These are phyloP conservation scores for Tulasnella sp. DNA, from an alignment of 768 basidiomycete species.

Conservation along the genomic window DNA sequence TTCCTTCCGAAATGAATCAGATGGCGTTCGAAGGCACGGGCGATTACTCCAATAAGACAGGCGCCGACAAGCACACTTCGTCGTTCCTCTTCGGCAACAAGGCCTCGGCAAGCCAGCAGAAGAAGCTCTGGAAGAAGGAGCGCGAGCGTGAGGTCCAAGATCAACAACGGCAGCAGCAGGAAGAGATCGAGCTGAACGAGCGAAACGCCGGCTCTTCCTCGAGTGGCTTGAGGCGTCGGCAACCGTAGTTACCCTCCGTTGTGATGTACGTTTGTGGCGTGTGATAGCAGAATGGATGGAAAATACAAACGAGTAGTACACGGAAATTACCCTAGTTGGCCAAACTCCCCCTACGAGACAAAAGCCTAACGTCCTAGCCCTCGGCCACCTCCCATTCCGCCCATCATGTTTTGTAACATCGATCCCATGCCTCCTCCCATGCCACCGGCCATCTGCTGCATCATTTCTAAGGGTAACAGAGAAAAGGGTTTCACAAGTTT, in stretches of 20 bases:
- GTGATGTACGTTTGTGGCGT: background rate
- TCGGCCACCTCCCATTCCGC: conserved; percentile 27
- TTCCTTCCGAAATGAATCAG: background rate
- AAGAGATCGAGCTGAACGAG: background rate
- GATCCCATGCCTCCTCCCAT: conserved; percentile 38
- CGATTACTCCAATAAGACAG: conserved; percentile 62
- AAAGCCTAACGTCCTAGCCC: conserved; percentile 3
- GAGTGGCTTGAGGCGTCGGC: background rate
- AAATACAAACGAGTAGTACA: no score
- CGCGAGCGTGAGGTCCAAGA: conserved; percentile 32
- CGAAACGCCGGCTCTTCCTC: background rate
- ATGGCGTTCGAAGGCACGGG: conserved; percentile 49
- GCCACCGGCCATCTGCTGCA: conserved; percentile 70
- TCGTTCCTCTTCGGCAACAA: conserved; percentile 76
- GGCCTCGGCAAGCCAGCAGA: conserved; percentile 56
- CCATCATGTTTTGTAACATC: conserved; percentile 31
- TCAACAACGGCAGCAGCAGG: conserved; percentile 11
- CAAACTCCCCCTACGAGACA: background rate
- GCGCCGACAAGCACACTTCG: conserved; percentile 77
- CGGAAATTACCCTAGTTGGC: no score
- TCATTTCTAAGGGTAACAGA: conserved; percentile 58
- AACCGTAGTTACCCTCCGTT: background rate
- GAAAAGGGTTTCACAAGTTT: no score
- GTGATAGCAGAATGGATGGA: no score
- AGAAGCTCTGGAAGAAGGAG: conserved; percentile 53